A percentile compares a stretch with the other conserved stretches of the same genome.
Conservation (phyloP, 2,329 filamentous ascomycete species). For the Coniochaeta hoffmannii region DNA sequence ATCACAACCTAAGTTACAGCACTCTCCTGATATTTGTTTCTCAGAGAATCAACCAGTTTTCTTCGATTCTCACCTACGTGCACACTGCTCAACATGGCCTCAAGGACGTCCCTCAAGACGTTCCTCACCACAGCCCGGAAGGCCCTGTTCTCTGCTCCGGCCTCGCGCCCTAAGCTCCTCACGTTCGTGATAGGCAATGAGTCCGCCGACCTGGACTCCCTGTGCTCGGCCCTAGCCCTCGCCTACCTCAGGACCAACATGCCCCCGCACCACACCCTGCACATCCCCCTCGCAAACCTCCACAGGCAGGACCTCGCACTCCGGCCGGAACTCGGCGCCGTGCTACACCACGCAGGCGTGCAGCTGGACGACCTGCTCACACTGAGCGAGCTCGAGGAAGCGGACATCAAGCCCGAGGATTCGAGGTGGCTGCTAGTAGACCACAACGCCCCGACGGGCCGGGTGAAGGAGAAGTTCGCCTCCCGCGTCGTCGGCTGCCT, state of each 20-base stretch:
- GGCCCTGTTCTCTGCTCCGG: conserved; percentile 34
- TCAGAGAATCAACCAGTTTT: no score
- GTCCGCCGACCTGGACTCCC: conserved; percentile 74
- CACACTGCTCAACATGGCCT: conserved; percentile 6
- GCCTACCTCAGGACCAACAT: conserved; percentile 64
- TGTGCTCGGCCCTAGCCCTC: conserved; percentile 65
- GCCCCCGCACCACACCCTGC: conserved; percentile 42
- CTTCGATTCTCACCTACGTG: not conserved
- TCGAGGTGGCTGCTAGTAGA: conserved; percentile 71
- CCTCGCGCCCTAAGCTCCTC: conserved; percentile 38
- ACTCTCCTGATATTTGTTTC: no score
- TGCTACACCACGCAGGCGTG: conserved; percentile 55
- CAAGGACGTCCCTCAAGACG: conserved; percentile 32
- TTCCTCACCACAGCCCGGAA: conserved; percentile 45
- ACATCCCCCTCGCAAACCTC: conserved; percentile 69
- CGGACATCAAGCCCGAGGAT: conserved; percentile 38
- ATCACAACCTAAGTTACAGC: not conserved
- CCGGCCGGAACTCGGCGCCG: conserved; percentile 64
- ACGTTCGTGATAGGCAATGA: conserved; percentile 62
- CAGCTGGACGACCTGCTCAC: conserved; percentile 56
- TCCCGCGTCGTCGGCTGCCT: conserved; percentile 55
- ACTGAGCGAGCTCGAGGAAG: conserved; percentile 37
- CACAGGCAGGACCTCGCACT: conserved; percentile 58
- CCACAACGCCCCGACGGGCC: conserved; percentile 66
- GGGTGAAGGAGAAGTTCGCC: conserved; percentile 45